Conservation (phyloP, 2,329 filamentous ascomycete species). For the Lachnellula arida region DNA sequence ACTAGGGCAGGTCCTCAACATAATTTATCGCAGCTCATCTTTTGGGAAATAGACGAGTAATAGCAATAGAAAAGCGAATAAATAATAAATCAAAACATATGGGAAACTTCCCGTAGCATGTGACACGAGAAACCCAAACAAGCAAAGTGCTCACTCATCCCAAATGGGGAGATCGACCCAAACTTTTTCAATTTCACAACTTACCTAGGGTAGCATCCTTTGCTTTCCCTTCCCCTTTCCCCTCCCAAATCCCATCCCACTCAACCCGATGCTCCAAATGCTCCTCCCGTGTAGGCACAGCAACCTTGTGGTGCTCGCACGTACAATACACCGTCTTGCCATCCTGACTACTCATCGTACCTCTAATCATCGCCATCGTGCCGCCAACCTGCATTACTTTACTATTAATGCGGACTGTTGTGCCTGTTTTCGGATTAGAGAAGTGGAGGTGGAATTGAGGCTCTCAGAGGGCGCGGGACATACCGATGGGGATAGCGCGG, state of each 20-base stretch:
- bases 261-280: constrained; percentile 36
- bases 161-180: too few species aligned
- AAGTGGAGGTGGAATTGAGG: neutral
- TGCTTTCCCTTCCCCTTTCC: constrained; percentile 6
- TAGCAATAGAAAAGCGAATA: too few species aligned
- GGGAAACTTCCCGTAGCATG: too few species aligned
- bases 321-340: constrained; percentile 44
- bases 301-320: constrained; percentile 49
- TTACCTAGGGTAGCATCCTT: neutral
- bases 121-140: too few species aligned
- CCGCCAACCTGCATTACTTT: constrained; percentile 42
- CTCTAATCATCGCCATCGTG: constrained; percentile 48
- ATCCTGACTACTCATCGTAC: constrained; percentile 45
- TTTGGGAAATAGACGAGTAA: too few species aligned
- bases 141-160: too few species aligned
- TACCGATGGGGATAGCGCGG: constrained; percentile 43
- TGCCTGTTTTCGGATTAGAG: constrained; percentile 24
- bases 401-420: constrained; percentile 39
- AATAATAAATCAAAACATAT: too few species aligned
- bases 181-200: too few species aligned
- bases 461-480: neutral
- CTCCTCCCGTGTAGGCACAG: constrained; percentile 36
- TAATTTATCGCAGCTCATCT: too few species aligned
- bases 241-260: constrained; percentile 42
- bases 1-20: too few species aligned